Evolutionary conservation across 305 asterid species (phyloP).

Genomic region (Fraxinus paxiana): DNA sequence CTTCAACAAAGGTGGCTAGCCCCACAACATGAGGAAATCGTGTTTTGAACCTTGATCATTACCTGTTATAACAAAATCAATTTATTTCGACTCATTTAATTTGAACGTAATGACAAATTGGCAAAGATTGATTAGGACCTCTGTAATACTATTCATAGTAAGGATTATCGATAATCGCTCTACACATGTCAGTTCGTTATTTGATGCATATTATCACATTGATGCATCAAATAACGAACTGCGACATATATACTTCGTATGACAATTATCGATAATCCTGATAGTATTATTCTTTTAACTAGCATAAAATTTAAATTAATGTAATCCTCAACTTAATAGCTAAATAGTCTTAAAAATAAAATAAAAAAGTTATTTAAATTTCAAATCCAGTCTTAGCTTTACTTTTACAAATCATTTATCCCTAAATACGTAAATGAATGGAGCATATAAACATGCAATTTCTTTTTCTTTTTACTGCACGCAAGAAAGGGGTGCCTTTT

Average conservation of each 20-base stretch:
- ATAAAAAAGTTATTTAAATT: background rate
- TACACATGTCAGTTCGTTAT: too few relatives aligned
- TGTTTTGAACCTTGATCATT: background rate
- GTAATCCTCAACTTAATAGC: background rate
- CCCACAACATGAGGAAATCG: background rate
- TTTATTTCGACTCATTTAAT: background rate
- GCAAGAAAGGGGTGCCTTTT: background rate
- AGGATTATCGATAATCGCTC: too few relatives aligned
- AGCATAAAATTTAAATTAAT: background rate
- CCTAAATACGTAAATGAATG: background rate
- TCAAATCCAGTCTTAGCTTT: background rate
- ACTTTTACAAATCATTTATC: background rate
- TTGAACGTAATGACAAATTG: background rate
- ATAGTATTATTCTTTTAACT: too few relatives aligned
- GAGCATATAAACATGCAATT: background rate
- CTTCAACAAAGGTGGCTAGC: background rate
- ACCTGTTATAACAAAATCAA: background rate
- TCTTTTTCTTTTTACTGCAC: background rate
- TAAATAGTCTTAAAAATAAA: background rate
- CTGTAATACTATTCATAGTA: background rate
- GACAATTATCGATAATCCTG: too few relatives aligned
- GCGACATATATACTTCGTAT: too few relatives aligned
- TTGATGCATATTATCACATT: too few relatives aligned
- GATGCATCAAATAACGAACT: too few relatives aligned
- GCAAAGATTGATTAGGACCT: background rate